Evolutionary conservation across 768 basidiomycete species (phyloP).

Genomic region (Dentipellis sp.): DNA sequence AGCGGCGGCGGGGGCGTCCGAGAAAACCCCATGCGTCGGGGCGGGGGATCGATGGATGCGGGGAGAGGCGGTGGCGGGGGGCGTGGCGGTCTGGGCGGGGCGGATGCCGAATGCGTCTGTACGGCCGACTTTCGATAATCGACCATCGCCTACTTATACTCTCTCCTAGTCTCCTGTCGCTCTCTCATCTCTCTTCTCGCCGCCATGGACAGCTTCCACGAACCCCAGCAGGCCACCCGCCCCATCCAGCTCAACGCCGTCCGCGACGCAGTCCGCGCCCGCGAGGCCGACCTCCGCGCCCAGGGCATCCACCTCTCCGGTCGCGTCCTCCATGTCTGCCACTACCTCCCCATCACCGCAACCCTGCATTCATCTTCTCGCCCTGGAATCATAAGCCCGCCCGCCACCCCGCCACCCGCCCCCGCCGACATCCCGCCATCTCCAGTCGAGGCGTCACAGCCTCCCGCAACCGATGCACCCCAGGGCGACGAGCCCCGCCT

Average conservation of each 20-base stretch:
- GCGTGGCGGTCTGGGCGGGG: background rate
- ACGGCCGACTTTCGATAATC: background rate
- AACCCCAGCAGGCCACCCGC: constrained; percentile 31
- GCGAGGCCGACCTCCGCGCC: constrained; percentile 64
- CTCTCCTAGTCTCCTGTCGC: background rate
- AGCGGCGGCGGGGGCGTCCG: background rate
- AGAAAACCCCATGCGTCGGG: background rate
- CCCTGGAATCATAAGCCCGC: constrained; percentile 56
- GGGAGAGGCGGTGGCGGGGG: background rate
- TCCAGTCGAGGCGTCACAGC: constrained; percentile 7
- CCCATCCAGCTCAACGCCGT: constrained; percentile 66
- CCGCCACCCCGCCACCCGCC: constrained; percentile 65
- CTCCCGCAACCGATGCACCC: constrained; percentile 12
- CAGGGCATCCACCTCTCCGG: constrained; percentile 74
- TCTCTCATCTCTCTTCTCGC: background rate
- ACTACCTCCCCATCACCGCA: constrained; percentile 76
- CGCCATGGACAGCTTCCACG: constrained; percentile 63
- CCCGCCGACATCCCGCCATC: constrained; percentile 35
- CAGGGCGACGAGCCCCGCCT: constrained; percentile 8
- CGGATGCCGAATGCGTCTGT: background rate
- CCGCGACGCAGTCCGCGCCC: constrained; percentile 56
- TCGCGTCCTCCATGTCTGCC: constrained; percentile 86
- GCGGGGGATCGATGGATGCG: background rate
- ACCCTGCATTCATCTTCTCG: constrained; percentile 36
- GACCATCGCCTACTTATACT: background rate